Base-by-base conservation (phyloP, 1,284 basidiomycete species). In the Ustilago cynodontis region DNA sequence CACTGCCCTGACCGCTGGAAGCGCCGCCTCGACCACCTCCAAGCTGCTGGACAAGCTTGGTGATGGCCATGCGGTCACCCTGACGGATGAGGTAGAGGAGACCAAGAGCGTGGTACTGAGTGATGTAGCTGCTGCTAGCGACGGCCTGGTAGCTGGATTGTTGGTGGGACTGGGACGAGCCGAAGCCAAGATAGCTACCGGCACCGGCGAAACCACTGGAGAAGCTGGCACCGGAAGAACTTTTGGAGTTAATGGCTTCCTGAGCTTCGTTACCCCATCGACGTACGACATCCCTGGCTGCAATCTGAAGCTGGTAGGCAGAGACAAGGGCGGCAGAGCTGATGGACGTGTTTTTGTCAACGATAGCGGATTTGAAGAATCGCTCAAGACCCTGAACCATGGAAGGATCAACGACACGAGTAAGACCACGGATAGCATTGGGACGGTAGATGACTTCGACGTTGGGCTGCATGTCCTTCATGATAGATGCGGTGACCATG, bases 381-480 rank as follows among this genome's bases (percentile, higher is more conserved):
- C 97, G 92, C 87, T 99, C 97, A 50, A 98, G 93, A 77, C 94
- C 94, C 90, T 99, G 96, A 1, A 95, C 93, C 94, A 97, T 96
- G 39, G 94, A 94, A 20, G 94, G 93, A 87, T 99, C 97, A 82
- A 98, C 97, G 86, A 99, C 96, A 67, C 95, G 90, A 87, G 94
- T 95, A 18, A 99, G 89, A 5, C 96, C 95, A 81, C 97, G 92
- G 79, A 99, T 99, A 33, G 97, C 93, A 87, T 99, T 99, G 43
- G 97, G 94, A 67, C 97, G 90, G 88, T 99, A 99, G 79, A 99
- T 95, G 84, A 98, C 96, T 87, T 99, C 97, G 58, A 95, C 93
- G 86, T 98, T 98, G 58, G 95, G 93, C 86, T 99, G 96, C 94
- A 99, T 99, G 86, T 99, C 96, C 89, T 99, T 99, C 95, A 98